Conservation (phyloP, 306 rosid species). For the Sophora flavescens region DNA sequence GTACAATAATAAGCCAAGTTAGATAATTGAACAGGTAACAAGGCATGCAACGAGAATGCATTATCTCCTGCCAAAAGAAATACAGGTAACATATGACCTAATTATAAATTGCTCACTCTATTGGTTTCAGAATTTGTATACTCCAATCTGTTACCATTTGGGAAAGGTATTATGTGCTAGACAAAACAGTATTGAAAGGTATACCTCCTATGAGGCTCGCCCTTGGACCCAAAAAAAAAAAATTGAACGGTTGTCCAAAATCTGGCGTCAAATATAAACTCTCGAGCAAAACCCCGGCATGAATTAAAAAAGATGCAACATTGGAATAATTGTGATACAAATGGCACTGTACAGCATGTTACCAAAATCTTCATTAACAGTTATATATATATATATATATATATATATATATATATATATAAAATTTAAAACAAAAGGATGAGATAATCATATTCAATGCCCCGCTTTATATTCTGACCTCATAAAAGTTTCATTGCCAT, state of each 20-base stretch:
- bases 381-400: too few relatives aligned
- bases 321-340: too few relatives aligned
- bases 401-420: too few relatives aligned
- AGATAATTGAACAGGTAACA: neutral
- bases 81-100: neutral
- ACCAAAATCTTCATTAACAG: too few relatives aligned
- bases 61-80: too few relatives aligned
- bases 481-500: neutral
- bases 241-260: neutral
- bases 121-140: too few relatives aligned
- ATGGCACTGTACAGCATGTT: too few relatives aligned
- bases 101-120: neutral
- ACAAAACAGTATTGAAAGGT: too few relatives aligned
- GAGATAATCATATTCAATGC: neutral
- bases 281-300: neutral
- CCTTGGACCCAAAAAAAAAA: too few relatives aligned
- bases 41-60: neutral
- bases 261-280: neutral
- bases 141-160: neutral
- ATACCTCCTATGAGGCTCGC: too few relatives aligned
- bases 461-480: neutral
- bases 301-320: neutral
- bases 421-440: neutral
- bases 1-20: neutral
- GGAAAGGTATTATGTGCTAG: neutral